These are phyloP conservation scores for Orbilia oligospora DNA, from an alignment of 2,329 filamentous ascomycete genomes.

Conservation along the genomic window DNA sequence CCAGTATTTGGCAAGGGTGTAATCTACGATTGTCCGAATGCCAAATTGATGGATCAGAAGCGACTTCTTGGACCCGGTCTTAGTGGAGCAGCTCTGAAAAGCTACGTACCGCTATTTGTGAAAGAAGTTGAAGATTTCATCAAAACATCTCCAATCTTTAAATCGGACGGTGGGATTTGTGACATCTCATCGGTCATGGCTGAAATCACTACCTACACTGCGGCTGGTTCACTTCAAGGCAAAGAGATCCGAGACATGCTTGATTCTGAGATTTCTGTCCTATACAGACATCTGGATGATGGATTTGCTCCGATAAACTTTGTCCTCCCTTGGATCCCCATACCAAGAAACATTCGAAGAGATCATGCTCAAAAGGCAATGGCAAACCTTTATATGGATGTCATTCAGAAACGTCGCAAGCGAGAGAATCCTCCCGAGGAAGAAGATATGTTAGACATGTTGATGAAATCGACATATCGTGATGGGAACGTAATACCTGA, in stretches of 20 bases:
- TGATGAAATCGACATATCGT: conserved; percentile 90
- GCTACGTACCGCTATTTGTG: conserved; percentile 83
- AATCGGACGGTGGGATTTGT: conserved; percentile 77
- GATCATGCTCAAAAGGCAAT: conserved; percentile 85
- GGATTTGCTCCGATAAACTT: conserved; percentile 92
- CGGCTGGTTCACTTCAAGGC: conserved; percentile 86
- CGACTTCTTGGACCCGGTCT: conserved; percentile 73
- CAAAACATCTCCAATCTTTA: conserved; percentile 77
- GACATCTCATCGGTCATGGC: conserved; percentile 83
- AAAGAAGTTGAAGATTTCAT: conserved; percentile 81
- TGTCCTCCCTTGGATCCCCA: conserved; percentile 87
- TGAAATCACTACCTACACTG: conserved; percentile 91
- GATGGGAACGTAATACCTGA: conserved; percentile 84
- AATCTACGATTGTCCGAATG: conserved; percentile 90
- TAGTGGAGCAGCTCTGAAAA: conserved; percentile 30
- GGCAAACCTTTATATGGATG: conserved; percentile 84
- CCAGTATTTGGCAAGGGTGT: conserved; percentile 81
- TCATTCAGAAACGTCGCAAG: conserved; percentile 79
- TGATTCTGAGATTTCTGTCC: conserved; percentile 81
- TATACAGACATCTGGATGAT: conserved; percentile 92
- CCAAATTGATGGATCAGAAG: conserved; percentile 96
- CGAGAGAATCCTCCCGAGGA: conserved; percentile 71
- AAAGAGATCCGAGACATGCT: conserved; percentile 85
- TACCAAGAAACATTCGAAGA: conserved; percentile 88
- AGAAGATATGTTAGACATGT: conserved; percentile 88